A percentile compares a stretch with the other conserved stretches of the same genome.
These are phyloP conservation scores for Leccinum disarticulatum DNA, from an alignment of 768 basidiomycete species.

Conservation along the genomic window DNA sequence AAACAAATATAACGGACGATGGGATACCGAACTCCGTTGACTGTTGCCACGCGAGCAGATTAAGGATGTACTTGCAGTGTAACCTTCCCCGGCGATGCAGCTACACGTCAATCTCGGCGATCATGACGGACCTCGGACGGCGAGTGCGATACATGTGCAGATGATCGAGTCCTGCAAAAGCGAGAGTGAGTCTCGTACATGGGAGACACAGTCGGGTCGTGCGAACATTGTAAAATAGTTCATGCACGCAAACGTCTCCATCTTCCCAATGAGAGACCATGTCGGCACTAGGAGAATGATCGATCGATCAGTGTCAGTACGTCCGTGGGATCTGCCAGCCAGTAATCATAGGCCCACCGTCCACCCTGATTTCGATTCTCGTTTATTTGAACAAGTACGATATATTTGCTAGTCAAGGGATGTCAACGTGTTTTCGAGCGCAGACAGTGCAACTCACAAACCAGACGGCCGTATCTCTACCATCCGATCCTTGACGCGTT, in stretches of 20 bases:
- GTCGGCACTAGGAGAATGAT: slow-evolving; percentile 54
- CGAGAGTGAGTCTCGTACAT: slow-evolving; percentile 12
- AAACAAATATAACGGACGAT: slow-evolving; percentile 21
- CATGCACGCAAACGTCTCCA: slow-evolving; percentile 72
- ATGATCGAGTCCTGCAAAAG: slow-evolving; percentile 64
- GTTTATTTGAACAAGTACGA: slow-evolving; percentile 81
- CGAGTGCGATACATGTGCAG: slow-evolving; percentile 64
- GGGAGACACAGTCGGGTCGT: slow-evolving; percentile 4
- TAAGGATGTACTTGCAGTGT: slow-evolving; percentile 22
- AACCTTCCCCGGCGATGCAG: slow-evolving; percentile 23
- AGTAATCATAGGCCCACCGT: slow-evolving; percentile 48
- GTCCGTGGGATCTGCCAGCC: slow-evolving; percentile 2
- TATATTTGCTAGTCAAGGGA: slow-evolving; percentile 64
- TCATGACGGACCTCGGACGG: slow-evolving; percentile 47
- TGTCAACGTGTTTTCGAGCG: slow-evolving; percentile 15
- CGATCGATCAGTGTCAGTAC: slow-evolving; percentile 2
- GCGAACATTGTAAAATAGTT: slow-evolving; percentile 77
- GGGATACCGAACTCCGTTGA: slow-evolving; percentile 16
- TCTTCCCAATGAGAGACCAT: slow-evolving; percentile 90
- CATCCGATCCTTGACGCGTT: slow-evolving; percentile 85
- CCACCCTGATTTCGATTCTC: slow-evolving; percentile 86
- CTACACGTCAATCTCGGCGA: slow-evolving; percentile 18
- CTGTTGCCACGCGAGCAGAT: slow-evolving; percentile 17
- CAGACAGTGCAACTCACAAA: slow-evolving; percentile 56
- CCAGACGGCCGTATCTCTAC: slow-evolving; percentile 77